Evolutionary conservation across 208 protist species (phyloP), one percentile per base, ranked within the genome.

Genomic region (Leishmania martiniquensis): DNA sequence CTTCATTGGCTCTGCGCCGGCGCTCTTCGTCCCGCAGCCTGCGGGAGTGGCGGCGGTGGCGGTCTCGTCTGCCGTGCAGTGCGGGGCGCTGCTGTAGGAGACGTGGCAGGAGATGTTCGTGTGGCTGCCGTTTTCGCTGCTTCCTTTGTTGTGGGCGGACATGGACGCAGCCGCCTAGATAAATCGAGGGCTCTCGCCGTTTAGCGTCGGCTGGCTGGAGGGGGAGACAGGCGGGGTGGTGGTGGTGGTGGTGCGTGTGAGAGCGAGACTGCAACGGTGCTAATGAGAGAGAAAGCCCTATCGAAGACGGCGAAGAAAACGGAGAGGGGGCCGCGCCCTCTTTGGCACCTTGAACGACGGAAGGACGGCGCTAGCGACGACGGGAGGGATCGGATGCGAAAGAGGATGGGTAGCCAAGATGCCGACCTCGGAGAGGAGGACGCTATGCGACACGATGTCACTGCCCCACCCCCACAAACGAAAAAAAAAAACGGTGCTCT

Each of bases 31-130:
- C 10, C 70, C 51, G 10, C 44, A 32, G 15, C 42, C 34, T 42
- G 83, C 54, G 34, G 51, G 34, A 13, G 73, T 75, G 66, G 79
- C 80, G 4, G 68, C 47, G n/a, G 76, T 59, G 25, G 60, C 60
- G 1, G 80, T 70, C 29, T 78, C 77, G 55, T 78, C 74, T 39
- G 63, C 69, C 45, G 81, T 75, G 17, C 65, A 66, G 49, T 72
- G 81, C 62, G 52, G 22, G 59, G 44, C 13, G 70, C 1, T 25
- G 13, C 20, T n/a, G 44, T 34, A 13, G 2, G 20, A 4, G 62
- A 44, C 17, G 29, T 60, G 7, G 55, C 12, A n/a, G 34, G 17
- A 17, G 37, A 44, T 44, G 63, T 7, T 49, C 1, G 63, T 22
- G 57, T 20, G 5, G 34, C 6, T 49, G 39, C 0, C 20, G 63